Percentiles rank a stretch among this genome's conserved stretches.
phyloP scores from a whole-genome alignment of 2,329 filamentous ascomycete genomes.

The Trichoderma endophyticum region DNA sequence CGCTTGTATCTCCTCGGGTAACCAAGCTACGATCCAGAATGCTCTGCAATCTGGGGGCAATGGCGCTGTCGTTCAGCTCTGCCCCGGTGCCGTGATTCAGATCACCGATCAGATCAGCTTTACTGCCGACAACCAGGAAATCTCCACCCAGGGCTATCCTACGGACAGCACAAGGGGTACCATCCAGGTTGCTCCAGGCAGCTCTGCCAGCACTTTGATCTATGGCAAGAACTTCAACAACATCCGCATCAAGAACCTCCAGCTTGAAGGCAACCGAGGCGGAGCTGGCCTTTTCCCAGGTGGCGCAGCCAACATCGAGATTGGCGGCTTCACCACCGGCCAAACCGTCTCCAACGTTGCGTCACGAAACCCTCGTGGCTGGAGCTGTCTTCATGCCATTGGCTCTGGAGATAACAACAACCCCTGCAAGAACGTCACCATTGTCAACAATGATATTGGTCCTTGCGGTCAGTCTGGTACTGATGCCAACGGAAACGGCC shows the following conservation, averaged over 20 bases:
- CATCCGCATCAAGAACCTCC: constrained; percentile 26
- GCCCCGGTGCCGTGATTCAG: constrained; percentile 21
- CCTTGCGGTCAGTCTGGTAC: constrained; percentile 26
- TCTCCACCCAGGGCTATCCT: constrained; percentile 28
- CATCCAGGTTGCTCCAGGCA: constrained; percentile 25
- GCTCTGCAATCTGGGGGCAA: constrained; percentile 21
- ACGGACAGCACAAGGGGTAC: constrained; percentile 24
- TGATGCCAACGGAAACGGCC: constrained; percentile 21
- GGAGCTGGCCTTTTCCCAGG: constrained; percentile 24
- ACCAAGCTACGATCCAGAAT: constrained; percentile 23
- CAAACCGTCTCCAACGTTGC: constrained; percentile 24
- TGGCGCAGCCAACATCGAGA: constrained; percentile 29
- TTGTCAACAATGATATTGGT: constrained; percentile 27
- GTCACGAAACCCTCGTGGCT: constrained; percentile 25
- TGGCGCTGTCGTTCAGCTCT: constrained; percentile 24
- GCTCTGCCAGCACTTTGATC: constrained; percentile 24
- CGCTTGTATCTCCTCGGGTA: constrained; percentile 24
- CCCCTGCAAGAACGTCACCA: constrained; percentile 25
- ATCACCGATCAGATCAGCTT: constrained; percentile 23
- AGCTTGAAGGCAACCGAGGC: constrained; percentile 27
- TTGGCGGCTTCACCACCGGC: constrained; percentile 24
- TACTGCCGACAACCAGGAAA: constrained; percentile 26
- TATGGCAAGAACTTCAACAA: constrained; percentile 22
- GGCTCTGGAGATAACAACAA: constrained; percentile 24
- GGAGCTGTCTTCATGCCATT: constrained; percentile 29